Conservation (phyloP, 2,329 filamentous ascomycete genomes). For the Simplicillium aogashimaense region DNA sequence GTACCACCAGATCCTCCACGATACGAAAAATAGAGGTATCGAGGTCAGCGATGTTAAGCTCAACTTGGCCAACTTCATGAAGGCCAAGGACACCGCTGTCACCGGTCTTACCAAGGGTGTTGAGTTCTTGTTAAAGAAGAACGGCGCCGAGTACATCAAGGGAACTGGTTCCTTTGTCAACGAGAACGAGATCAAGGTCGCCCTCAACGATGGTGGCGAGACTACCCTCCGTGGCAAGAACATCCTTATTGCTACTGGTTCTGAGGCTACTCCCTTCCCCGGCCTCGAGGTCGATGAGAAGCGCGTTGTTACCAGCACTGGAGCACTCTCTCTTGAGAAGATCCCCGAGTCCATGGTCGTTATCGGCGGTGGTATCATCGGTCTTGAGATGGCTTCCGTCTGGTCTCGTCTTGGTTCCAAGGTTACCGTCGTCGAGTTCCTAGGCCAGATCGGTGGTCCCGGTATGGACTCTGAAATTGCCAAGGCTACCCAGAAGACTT, state of each 20-base stretch:
- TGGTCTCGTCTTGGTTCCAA: slow-evolving; percentile 91
- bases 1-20: slow-evolving; percentile 94
- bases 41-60: slow-evolving; percentile 96
- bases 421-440: slow-evolving; percentile 95
- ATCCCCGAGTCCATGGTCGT: slow-evolving; percentile 95
- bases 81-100: slow-evolving; percentile 93
- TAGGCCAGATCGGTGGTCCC: slow-evolving; percentile 91
- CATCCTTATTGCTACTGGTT: slow-evolving; percentile 94
- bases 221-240: slow-evolving; percentile 84
- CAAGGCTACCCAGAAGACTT: slow-evolving; percentile 84
- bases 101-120: slow-evolving; percentile 87
- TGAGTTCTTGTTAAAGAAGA: slow-evolving; percentile 98
- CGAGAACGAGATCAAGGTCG: slow-evolving; percentile 86
- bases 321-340: slow-evolving; percentile 79
- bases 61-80: slow-evolving; percentile 93
- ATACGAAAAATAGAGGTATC: slow-evolving; percentile 94
- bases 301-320: slow-evolving; percentile 93
- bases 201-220: slow-evolving; percentile 85
- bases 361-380: slow-evolving; percentile 97
- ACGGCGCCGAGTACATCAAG: slow-evolving; percentile 96
- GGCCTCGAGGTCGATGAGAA: slow-evolving; percentile 95
- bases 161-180: slow-evolving; percentile 79
- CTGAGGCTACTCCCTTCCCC: slow-evolving; percentile 91
- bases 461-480: slow-evolving; percentile 94
- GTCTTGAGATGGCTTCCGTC: slow-evolving; percentile 95